phyloP scores from a whole-genome alignment of 208 protist genomes.

The Trypanosoma conorhini region DNA sequence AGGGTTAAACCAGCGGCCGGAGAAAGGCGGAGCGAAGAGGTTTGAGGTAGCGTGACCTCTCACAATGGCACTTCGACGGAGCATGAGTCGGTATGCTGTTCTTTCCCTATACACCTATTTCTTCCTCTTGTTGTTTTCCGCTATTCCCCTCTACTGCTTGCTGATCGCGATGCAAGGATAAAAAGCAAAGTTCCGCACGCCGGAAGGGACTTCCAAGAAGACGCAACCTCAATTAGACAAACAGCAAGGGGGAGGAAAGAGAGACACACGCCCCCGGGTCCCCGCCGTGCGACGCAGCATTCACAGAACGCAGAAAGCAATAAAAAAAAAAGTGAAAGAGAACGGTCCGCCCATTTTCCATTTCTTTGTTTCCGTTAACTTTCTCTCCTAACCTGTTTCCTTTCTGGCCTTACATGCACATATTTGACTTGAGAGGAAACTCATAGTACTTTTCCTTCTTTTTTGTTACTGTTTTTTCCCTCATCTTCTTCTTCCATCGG shows the following conservation, averaged over 20 bases:
- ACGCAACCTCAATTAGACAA: not conserved
- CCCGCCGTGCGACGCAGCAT: not conserved
- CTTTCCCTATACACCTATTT: not conserved
- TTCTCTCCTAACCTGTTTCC: not conserved
- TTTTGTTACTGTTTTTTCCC: no score
- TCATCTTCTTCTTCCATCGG: not conserved
- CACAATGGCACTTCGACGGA: slow-evolving; percentile 56
- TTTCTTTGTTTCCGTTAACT: not conserved
- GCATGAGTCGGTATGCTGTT: slow-evolving; percentile 39
- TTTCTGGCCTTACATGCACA: slow-evolving; percentile 8
- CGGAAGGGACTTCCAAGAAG: not conserved
- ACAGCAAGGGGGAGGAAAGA: not conserved
- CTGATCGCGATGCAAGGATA: not conserved
- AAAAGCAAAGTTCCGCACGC: slow-evolving; percentile 1
- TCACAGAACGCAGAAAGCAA: slow-evolving; percentile 8
- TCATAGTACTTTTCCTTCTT: not conserved
- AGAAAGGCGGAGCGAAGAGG: slow-evolving; percentile 85
- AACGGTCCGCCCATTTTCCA: not conserved
- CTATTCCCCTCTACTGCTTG: not conserved
- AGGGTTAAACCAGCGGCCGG: slow-evolving; percentile 91
- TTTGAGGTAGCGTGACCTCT: slow-evolving; percentile 89
- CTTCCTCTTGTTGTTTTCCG: not conserved
- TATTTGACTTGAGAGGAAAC: slow-evolving; percentile 2
- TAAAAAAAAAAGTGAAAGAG: slow-evolving; percentile 18
- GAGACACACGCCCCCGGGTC: not conserved